Evolutionary conservation across 495 filamentous ascomycete genomes (phyloP).

Genomic region (Massariosphaeria phaeospora): DNA sequence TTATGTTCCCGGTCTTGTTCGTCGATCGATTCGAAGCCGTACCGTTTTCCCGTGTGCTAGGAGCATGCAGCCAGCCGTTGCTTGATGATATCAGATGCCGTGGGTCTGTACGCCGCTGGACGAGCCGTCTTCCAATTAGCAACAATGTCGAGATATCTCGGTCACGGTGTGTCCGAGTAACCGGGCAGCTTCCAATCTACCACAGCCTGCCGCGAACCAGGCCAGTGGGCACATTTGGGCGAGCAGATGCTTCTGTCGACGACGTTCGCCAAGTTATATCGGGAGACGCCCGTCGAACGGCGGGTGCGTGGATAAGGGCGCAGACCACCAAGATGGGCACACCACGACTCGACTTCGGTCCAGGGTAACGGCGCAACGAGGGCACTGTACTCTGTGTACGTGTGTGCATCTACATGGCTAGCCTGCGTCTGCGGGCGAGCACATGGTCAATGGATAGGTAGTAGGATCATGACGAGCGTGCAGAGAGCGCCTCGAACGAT

Average conservation of each 20-base stretch:
- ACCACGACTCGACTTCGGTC: too few relatives aligned
- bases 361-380: too few relatives aligned
- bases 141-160: constrained; percentile 14
- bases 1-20: constrained; percentile 16
- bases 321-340: too few relatives aligned
- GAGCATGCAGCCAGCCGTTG: constrained; percentile 23
- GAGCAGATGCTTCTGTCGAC: background rate
- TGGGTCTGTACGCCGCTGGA: background rate
- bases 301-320: too few relatives aligned
- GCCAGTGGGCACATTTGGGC: background rate
- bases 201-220: too few relatives aligned
- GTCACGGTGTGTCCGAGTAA: constrained; percentile 17
- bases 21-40: constrained; percentile 19
- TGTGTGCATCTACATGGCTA: too few relatives aligned
- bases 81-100: constrained; percentile 6
- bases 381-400: too few relatives aligned
- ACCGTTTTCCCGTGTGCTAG: constrained; percentile 11
- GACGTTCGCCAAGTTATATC: too few relatives aligned
- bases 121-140: constrained; percentile 6
- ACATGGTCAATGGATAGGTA: background rate
- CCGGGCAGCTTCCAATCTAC: constrained; percentile 6
- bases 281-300: too few relatives aligned
- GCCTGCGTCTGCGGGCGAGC: too few relatives aligned
- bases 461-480: background rate
- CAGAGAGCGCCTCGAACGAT: too few relatives aligned